Base-by-base conservation (phyloP, 2,329 filamentous ascomycete species). In the Basipetospora chlamydospora region DNA sequence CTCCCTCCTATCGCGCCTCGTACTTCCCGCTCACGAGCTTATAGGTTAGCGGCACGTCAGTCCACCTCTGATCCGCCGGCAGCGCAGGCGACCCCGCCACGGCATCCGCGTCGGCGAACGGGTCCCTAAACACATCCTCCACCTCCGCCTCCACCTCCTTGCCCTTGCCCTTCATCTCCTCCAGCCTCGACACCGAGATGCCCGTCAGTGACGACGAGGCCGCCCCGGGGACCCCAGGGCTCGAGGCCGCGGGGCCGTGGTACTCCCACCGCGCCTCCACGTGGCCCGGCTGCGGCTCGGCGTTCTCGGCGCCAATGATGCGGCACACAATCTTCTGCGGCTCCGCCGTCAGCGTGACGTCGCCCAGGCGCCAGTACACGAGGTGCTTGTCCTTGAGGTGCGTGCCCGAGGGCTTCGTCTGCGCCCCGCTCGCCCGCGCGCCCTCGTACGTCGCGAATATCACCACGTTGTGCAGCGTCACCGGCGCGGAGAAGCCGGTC, bases 181-280 rank as follows among this genome's bases (percentile, higher is more conserved):
- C 62, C 28, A 73, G 56, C 41, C 60, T 60, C 5, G 70, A 73
- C 37, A 86, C 63, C 4, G 73, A 77, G 39, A 95, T 70, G 8
- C 75, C 76, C 55, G 1, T 70, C 47, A 3, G 48, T 8, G 54
- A 62, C n/a, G 2, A 62, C 67, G n/a, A n/a, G n/a, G n/a, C n/a
- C n/a, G n/a, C n/a, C n/a, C n/a, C n/a, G n/a, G n/a, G n/a, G n/a
- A n/a, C n/a, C n/a, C n/a, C n/a, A n/a, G n/a, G n/a, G n/a, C n/a
- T n/a, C 0, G 50, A 39, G 2, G 60, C 37, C 33, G 42, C 33
- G 12, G 38, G 35, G 44, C 12, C 61, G 9, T 10, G 50, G 41
- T 64, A 60, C 52, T 94, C 86, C 76, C 87, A 95, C 39, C 78
- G 67, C 1, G 83, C 83, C 54, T 98, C 88, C 7, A 92, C 70